Evolutionary conservation across 768 basidiomycete genomes (phyloP), one percentile per base, ranked within the genome.

Genomic region (Phylloporus sp.): DNA sequence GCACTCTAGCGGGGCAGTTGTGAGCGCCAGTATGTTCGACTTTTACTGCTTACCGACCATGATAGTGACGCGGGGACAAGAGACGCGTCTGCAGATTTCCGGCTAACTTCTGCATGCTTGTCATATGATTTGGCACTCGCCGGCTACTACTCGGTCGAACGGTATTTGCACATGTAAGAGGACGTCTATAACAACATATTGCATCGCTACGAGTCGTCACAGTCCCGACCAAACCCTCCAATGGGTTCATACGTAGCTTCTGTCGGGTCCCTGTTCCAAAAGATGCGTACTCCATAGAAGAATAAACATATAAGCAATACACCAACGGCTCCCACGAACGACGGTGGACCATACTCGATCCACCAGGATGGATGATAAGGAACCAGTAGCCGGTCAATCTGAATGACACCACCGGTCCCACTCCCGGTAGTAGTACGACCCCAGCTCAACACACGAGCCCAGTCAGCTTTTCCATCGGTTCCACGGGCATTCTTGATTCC

Each of bases 351-450:
- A 58, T 83, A 92, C 58, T 80, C 72, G 29, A 79, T 70, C 81
- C 85, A 92, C 90, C 89, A 90, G 5, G 83, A 75, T 4, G 95
- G 91, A 48, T 83, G 71, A 63, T 92, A 98, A 27, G 96, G 96
- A 20, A 82, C 60, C 44, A 99, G 70, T 11, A 97, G 73, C 33
- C 75, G 74, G 69, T 96, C 90, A 49, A 98, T 86, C 66, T 85
- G 78, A 48, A 97, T 77, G 31, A 97, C 90, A 4, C 95, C 95
- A 0, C 94, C 95, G 0, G 79, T 82, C 28, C 86, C 81, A 11
- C 74, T 71, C 10, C 79, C 80, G 8, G 79, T 80, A 26, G 87
- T 87, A 36, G 85, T 81, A 36, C 88, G 81, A 32, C 88, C 90
- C 82, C 84, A 87, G 37, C 78, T 72, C 22, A 83, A 62, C 17